Evolutionary conservation across 2,329 filamentous ascomycete species (phyloP).

Genomic region (Hirsutella rhossiliensis): DNA sequence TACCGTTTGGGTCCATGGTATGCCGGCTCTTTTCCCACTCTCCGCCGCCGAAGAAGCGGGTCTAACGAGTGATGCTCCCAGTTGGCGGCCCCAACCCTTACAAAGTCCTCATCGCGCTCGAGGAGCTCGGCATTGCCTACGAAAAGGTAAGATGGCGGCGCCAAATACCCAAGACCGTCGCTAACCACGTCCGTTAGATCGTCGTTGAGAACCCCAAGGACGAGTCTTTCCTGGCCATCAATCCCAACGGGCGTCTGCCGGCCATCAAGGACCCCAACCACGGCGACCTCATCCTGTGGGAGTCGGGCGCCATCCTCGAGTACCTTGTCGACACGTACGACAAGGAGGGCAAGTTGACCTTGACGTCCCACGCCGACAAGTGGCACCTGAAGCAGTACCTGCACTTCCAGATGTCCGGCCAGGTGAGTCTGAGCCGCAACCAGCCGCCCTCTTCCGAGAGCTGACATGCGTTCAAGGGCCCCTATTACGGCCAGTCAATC

Average conservation of each 20-base stretch:
- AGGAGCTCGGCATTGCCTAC: constrained; percentile 24
- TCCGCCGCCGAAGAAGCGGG: no score
- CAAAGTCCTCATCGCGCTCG: constrained; percentile 21
- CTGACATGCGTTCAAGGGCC: constrained; percentile 9
- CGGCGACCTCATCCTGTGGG: constrained; percentile 12
- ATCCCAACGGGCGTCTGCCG: constrained; percentile 22
- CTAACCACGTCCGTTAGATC: constrained; percentile 1
- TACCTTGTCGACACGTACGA: constrained; percentile 18
- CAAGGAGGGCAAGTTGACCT: constrained; percentile 13
- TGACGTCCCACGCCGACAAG: constrained; percentile 13
- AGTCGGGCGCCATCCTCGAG: constrained; percentile 17
- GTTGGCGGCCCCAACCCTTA: constrained; percentile 16
- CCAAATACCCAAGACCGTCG: not conserved
- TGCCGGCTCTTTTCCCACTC: not conserved
- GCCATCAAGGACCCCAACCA: constrained; percentile 22
- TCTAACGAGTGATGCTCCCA: not conserved
- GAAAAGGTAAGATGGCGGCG: constrained; percentile 8
- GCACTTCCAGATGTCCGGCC: constrained; percentile 25
- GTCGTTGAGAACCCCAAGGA: constrained; percentile 12
- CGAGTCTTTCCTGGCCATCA: constrained; percentile 13
- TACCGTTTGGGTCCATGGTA: constrained; percentile 7
- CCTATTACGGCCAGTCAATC: constrained; percentile 21
- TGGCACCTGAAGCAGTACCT: constrained; percentile 21
- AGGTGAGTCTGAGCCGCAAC: constrained; percentile 8
- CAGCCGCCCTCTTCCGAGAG: not conserved